Conservation (phyloP, 192 early-diverging fungal species). For the Backusella psychrophila region DNA sequence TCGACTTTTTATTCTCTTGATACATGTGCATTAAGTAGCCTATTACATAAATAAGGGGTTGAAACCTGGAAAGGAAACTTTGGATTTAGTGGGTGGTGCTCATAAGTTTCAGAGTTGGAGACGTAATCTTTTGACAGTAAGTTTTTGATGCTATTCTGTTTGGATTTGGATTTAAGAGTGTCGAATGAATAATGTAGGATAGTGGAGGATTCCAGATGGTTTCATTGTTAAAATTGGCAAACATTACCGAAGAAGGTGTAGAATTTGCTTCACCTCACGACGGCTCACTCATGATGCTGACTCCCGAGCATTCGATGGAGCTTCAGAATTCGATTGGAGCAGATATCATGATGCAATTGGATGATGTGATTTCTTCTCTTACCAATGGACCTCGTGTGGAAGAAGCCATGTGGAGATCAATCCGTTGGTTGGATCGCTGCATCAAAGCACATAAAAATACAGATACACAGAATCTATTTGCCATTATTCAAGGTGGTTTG, state of each 20-base stretch:
- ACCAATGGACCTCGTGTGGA: conserved; percentile 80
- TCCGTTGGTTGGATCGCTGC: conserved; percentile 87
- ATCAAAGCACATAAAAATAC: conserved; percentile 72
- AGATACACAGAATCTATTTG: conserved; percentile 78
- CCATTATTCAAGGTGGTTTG: conserved; percentile 87
- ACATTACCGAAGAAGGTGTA: conserved; percentile 84
- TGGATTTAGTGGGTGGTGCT: conserved; percentile 73
- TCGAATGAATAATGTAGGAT: conserved; percentile 34
- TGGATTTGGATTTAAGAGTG: background rate
- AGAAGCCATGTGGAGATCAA: conserved; percentile 87
- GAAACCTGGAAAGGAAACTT: conserved; percentile 63
- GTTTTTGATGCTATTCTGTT: background rate
- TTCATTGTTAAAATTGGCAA: conserved; percentile 77
- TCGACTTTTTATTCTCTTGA: background rate
- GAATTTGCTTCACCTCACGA: conserved; percentile 86
- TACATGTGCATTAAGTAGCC: background rate
- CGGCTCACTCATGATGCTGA: conserved; percentile 76
- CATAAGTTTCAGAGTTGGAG: conserved; percentile 83
- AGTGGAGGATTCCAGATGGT: conserved; percentile 92
- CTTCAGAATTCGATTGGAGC: conserved; percentile 86
- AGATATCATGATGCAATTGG: conserved; percentile 91
- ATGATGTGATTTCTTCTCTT: conserved; percentile 85
- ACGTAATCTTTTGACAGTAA: conserved; percentile 70
- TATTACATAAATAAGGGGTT: conserved; percentile 26
- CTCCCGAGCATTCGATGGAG: conserved; percentile 83